A percentile compares a stretch with the other conserved stretches of the same genome.
phyloP scores from a whole-genome alignment of 345 rosid genomes.

The Hirschfeldia incana region DNA sequence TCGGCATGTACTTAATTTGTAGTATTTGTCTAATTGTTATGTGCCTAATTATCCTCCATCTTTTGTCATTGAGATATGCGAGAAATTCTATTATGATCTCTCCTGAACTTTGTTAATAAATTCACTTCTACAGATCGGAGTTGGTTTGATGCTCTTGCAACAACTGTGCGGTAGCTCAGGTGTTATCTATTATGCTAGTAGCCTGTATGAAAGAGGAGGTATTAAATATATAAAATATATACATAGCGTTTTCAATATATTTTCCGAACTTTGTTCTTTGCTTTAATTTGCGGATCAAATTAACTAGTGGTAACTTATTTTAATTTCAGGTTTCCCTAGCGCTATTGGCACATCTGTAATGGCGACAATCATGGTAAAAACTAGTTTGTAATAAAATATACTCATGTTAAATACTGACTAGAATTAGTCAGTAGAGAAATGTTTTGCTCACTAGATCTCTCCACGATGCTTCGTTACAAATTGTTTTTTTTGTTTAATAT shows the following conservation, averaged over 20 bases:
- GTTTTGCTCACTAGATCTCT: not conserved
- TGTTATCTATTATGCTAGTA: slow-evolving; percentile 36
- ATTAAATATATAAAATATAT: not conserved
- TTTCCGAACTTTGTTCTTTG: not conserved
- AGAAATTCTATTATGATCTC: not conserved
- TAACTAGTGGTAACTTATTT: not conserved
- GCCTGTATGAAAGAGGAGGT: slow-evolving; percentile 33
- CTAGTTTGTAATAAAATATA: not conserved
- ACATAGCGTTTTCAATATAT: not conserved
- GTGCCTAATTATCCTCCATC: not conserved
- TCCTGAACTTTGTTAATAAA: not conserved
- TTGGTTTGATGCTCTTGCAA: slow-evolving; percentile 38
- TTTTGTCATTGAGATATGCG: not conserved
- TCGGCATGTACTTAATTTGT: no score
- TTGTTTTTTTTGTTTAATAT: not conserved
- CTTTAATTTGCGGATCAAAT: not conserved
- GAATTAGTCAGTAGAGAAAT: not conserved
- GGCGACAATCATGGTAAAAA: slow-evolving; percentile 36
- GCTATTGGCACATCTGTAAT: slow-evolving; percentile 35
- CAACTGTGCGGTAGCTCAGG: slow-evolving; percentile 32
- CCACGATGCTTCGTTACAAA: not conserved
- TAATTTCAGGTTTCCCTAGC: slow-evolving; percentile 34
- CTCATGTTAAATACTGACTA: not conserved
- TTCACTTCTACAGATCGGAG: slow-evolving; percentile 29
- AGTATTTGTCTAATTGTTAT: not conserved